Evolutionary conservation across 805 yeast genomes (phyloP).

Genomic region (Kluyveromyces siamensis): DNA sequence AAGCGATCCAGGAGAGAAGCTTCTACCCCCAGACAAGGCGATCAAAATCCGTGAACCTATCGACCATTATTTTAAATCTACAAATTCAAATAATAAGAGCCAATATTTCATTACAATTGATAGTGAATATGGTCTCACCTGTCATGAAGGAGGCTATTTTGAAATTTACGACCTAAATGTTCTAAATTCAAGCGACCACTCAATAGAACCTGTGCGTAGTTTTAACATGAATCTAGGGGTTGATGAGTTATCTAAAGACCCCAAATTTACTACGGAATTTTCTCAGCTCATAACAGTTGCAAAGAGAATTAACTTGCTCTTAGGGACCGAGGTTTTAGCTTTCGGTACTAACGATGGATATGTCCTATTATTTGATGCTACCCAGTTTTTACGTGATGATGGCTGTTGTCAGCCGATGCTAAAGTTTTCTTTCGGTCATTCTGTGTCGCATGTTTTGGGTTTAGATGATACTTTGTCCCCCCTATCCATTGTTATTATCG

Average conservation of each 20-base stretch:
- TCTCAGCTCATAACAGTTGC: neutral
- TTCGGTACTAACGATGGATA: neutral
- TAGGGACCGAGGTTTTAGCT: neutral
- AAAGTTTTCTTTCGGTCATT: neutral
- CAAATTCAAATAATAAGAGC: constrained; percentile 9
- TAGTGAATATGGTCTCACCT: neutral
- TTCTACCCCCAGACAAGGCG: constrained; percentile 14
- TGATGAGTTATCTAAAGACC: neutral
- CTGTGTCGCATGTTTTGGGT: neutral
- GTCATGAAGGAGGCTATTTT: constrained; percentile 8
- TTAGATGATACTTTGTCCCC: neutral
- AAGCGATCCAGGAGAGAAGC: constrained; percentile 12
- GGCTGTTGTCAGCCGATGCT: neutral
- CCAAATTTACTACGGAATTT: neutral
- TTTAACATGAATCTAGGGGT: neutral
- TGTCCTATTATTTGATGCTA: neutral
- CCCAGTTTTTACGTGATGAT: no score
- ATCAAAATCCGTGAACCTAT: constrained; percentile 5
- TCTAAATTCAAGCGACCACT: neutral
- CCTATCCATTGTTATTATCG: neutral
- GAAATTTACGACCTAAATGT: constrained; percentile 3
- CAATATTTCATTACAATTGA: neutral
- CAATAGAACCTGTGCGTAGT: neutral
- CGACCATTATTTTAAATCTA: neutral
- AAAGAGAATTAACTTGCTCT: neutral